Base-by-base conservation (phyloP, 495 filamentous ascomycete species). In the Aspergillus homomorphus region DNA sequence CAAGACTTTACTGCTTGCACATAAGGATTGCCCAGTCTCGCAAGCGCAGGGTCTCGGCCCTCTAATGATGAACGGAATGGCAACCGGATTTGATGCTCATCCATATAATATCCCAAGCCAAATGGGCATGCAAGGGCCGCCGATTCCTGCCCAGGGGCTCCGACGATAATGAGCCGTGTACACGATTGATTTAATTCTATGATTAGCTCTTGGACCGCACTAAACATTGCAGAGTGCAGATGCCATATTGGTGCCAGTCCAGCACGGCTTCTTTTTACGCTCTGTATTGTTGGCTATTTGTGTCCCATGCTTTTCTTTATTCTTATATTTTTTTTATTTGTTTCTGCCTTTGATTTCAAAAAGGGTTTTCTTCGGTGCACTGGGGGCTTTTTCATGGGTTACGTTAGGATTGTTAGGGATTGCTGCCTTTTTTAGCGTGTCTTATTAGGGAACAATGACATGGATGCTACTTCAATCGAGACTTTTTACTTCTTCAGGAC, bases 1-100 rank as follows among this genome's bases (percentile, higher is more conserved):
- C 44, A 98, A 98, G 79, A 96, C 91, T 0, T 78, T 98, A 1
- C 77, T 98, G 38, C 80, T 98, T 6, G 92, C 92, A 2, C 94
- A 98, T 71, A 98, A 98, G 69, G 95, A 98, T 69, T 98, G 94
- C 63, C 91, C 95, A 1, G 88, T 98, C 21, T 89, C 91, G 8
- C 90, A 95, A 66, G 84, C 87, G 23, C 95, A 98, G 69, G 91
- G 92, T 12, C 71, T 96, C 10, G 81, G 84, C 49, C 80, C 82
- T 22, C 77, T 87, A 10, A 84, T 83, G 64, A 86, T 92, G 84
- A 80, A 82, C 58, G 81, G 84, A 55, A 71, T 77, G 67, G 60
- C 69, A 9, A 53, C 72, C 30, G 74, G 72, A 38, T 77, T 62
- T 42, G 74, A 77, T 2, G 64, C 62, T 7, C 72, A 76, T 49